A percentile compares a stretch with the other conserved stretches of the same genome.
phyloP scores from a whole-genome alignment of 345 rosid species.

The Leavenworthia alabamica region DNA sequence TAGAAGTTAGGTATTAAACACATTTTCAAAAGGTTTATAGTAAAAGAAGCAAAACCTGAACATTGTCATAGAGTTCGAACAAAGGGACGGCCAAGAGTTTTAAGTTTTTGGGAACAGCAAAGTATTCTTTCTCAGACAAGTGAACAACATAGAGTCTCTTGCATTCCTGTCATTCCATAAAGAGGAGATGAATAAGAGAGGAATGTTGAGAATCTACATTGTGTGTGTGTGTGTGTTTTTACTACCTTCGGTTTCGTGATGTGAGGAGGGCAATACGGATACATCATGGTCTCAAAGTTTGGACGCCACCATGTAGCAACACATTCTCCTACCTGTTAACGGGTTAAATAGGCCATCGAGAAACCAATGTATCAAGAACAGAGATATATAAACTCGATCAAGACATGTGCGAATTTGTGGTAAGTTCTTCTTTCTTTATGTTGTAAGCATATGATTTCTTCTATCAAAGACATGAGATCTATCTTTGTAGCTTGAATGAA shows the following conservation, averaged over 20 bases:
- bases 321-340: conserved; percentile 81
- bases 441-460: no score
- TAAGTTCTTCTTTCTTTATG: no score
- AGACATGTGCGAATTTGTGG: conserved; percentile 2
- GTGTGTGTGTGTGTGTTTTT: no score
- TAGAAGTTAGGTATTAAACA: background rate
- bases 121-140: conserved; percentile 94
- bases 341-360: background rate
- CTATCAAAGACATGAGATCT: background rate
- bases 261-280: conserved; percentile 98
- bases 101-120: conserved; percentile 95
- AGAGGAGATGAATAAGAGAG: background rate
- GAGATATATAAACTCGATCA: background rate
- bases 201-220: background rate
- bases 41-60: conserved; percentile 78
- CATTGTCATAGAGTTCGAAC: conserved; percentile 95
- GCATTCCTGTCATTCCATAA: conserved; percentile 66
- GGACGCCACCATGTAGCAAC: conserved; percentile 99
- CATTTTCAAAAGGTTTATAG: background rate
- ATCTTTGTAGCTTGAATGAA: background rate
- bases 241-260: conserved; percentile 90
- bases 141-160: conserved; percentile 92
- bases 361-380: conserved; percentile 6
- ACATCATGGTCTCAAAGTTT: conserved; percentile 92
- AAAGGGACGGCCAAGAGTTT: conserved; percentile 95